phyloP scores from a whole-genome alignment of 2,329 filamentous ascomycete species.

The Neoscytalidium dimidiatum region DNA sequence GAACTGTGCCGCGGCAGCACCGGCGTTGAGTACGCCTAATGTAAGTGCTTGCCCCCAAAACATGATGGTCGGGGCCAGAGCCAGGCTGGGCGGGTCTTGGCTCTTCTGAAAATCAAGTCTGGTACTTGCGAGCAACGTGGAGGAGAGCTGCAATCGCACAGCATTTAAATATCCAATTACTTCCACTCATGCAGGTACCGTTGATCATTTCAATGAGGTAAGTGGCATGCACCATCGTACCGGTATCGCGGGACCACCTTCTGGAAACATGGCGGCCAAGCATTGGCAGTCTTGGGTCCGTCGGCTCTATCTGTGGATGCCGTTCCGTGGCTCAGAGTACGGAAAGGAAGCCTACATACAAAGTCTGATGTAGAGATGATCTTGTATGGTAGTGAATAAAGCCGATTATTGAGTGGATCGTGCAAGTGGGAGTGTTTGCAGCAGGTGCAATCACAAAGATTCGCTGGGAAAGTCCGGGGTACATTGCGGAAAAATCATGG shows the following conservation, averaged over 20 bases:
- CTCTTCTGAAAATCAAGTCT: background rate
- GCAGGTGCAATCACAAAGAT: too few species aligned
- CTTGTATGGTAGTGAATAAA: too few species aligned
- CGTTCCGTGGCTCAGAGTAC: too few species aligned
- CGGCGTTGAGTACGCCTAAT: background rate
- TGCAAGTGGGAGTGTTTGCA: too few species aligned
- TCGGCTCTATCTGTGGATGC: background rate
- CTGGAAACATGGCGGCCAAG: background rate
- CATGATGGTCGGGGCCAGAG: background rate
- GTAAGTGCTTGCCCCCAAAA: background rate
- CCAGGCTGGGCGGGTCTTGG: background rate
- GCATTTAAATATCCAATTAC: background rate
- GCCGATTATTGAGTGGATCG: too few species aligned
- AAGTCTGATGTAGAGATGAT: too few species aligned
- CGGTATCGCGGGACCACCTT: slow-evolving; percentile 1
- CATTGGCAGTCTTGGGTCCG: slow-evolving; percentile 1
- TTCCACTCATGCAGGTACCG: background rate
- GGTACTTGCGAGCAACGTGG: background rate
- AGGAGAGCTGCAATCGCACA: background rate
- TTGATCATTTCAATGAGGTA: background rate
- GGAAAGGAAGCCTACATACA: too few species aligned
- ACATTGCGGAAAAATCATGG: too few species aligned
- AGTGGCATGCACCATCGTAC: background rate
- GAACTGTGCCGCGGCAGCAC: background rate
- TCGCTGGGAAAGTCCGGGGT: too few species aligned